phyloP scores from a whole-genome alignment of 192 early-diverging fungal genomes.

The Allomyces macrogynus region DNA sequence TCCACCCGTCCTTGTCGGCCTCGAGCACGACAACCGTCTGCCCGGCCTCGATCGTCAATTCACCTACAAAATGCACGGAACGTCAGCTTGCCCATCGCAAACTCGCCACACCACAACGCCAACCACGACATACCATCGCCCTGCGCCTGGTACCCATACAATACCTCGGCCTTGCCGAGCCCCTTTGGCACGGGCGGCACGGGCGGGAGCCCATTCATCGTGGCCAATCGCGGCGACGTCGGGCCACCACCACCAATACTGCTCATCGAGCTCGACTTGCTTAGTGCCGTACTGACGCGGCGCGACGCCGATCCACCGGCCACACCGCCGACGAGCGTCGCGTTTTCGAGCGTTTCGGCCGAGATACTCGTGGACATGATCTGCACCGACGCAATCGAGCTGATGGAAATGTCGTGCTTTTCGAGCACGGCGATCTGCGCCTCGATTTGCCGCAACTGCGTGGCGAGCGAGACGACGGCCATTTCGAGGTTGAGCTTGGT shows the following conservation, averaged over 20 bases:
- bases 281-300: too few relatives aligned
- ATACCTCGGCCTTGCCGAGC: too few relatives aligned
- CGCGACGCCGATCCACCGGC: too few relatives aligned
- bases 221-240: not conserved
- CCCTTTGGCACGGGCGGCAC: too few relatives aligned
- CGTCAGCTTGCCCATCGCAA: too few relatives aligned
- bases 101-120: too few relatives aligned
- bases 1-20: not conserved
- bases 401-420: not conserved
- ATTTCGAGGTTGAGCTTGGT: not conserved
- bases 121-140: not conserved
- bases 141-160: not conserved
- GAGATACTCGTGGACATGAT: not conserved
- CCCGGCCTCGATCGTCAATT: not conserved
- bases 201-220: not conserved
- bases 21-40: not conserved
- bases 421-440: not conserved
- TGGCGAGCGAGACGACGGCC: not conserved
- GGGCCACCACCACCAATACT: not conserved
- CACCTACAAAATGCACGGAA: not conserved
- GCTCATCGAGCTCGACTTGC: not conserved
- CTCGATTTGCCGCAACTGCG: not conserved
- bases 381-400: not conserved
- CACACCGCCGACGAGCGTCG: too few relatives aligned
- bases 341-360: not conserved